Evolutionary conservation across 495 filamentous ascomycete species (phyloP), one percentile per base, ranked within the genome.

Genomic region (Xylaria castorea): DNA sequence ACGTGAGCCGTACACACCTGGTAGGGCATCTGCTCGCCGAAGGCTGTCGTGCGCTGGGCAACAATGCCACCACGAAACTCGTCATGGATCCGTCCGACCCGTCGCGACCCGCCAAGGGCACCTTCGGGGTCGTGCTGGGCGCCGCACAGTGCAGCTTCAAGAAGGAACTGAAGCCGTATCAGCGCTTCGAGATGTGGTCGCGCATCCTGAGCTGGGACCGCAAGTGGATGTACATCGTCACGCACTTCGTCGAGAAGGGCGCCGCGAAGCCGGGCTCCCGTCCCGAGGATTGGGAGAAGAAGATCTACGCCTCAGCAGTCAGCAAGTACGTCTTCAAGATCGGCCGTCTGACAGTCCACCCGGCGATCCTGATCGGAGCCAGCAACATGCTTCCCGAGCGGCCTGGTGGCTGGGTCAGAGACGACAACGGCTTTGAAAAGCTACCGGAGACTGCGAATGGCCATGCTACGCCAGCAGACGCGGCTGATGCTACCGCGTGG

Each of bases 311-410:
- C 40, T 87, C 83, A 5, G 84, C 84, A 14, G 78, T 90, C 34
- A 83, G 85, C 64, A 87, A 88, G 73, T 90, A 90, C 75, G 88
- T 90, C 5, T 80, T 89, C 51, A 90, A 90, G 81, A 89, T 92
- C 76, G 95, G 94, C 0, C 84, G 96, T 22, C 82, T 95, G 73
- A 99, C 95, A 8, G 88, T 98, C 8, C 87, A 93, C 48, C 94
- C 95, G 8, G 94, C 95, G 79, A 83, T 92, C 40, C 85, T 96
- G 16, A 83, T 98, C 18, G 82, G 87, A 58, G 87, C 90, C 50
- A 89, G 88, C 48, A 89, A 89, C 12, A 81, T 97, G 77, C 82
- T 98, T 25, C 92, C 92, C 2, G 78, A 82, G 81, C 75, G 90
- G 78, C 76, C 86, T 71, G 80, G 79, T 66, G 80, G 89, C 77